A percentile compares a stretch with the other conserved stretches of the same genome.
Evolutionary conservation across 345 rosid genomes (phyloP).

Genomic region (Isatis tinctoria): DNA sequence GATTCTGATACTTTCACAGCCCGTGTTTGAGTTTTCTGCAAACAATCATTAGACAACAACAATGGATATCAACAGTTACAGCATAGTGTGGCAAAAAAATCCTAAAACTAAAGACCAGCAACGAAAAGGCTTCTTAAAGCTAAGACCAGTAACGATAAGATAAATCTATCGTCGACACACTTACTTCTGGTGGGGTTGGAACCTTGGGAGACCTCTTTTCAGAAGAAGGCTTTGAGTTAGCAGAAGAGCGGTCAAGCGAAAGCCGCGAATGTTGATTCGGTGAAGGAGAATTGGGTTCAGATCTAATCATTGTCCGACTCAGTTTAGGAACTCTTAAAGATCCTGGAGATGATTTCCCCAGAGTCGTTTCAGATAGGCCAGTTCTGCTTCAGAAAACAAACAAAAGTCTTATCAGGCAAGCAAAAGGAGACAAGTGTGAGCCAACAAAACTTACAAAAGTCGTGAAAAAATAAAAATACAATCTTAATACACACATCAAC

Average conservation of each 20-base stretch:
- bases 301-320: conserved; percentile 45
- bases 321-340: conserved; percentile 61
- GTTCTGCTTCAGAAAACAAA: conserved; percentile 45
- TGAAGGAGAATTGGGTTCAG: conserved; percentile 59
- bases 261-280: conserved; percentile 45
- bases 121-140: not conserved
- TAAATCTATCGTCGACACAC: not conserved
- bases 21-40: conserved; percentile 60
- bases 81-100: conserved; percentile 4
- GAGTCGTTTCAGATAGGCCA: conserved; percentile 51
- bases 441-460: not conserved
- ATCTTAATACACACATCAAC: not conserved
- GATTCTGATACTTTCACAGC: conserved; percentile 42
- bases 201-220: conserved; percentile 63
- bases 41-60: not conserved
- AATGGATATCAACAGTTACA: not conserved
- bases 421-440: not conserved
- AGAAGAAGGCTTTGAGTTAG: conserved; percentile 49
- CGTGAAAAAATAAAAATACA: too few species aligned
- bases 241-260: conserved; percentile 61
- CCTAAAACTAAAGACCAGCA: conserved; percentile 5
- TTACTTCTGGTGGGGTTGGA: conserved; percentile 71
- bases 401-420: conserved; percentile 12
- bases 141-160: not conserved
- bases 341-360: conserved; percentile 55